These are phyloP conservation scores for Priceomyces melissophilus DNA, from an alignment of 805 yeast species.

Conservation along the genomic window DNA sequence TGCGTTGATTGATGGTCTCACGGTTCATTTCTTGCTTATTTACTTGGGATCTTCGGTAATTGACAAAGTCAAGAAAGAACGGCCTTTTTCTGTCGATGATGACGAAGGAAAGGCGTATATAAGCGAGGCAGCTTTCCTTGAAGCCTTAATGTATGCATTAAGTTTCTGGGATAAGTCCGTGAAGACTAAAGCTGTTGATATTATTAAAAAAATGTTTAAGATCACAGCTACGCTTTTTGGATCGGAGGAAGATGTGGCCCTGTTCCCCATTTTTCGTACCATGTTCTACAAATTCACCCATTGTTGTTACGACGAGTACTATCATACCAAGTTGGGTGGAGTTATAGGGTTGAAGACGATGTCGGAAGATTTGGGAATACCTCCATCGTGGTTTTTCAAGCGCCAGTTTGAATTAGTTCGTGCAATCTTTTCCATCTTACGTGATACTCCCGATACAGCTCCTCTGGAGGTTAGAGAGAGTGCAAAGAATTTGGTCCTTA, in stretches of 20 bases:
- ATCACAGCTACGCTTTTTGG: slow-evolving; percentile 70
- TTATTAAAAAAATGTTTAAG: slow-evolving; percentile 58
- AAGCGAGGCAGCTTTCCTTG: slow-evolving; percentile 65
- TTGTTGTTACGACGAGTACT: slow-evolving; percentile 85
- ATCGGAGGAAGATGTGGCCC: slow-evolving; percentile 55
- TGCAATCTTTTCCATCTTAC: slow-evolving; percentile 81
- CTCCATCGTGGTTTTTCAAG: slow-evolving; percentile 67
- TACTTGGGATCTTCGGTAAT: slow-evolving; percentile 72
- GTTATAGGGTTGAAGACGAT: slow-evolving; percentile 76
- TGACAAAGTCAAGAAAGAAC: slow-evolving; percentile 62
- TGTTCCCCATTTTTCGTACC: slow-evolving; percentile 71
- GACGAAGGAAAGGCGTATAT: slow-evolving; percentile 73
- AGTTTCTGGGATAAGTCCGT: slow-evolving; percentile 73
- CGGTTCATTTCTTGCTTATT: slow-evolving; percentile 75
- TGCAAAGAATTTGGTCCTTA: slow-evolving; percentile 66
- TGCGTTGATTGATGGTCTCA: slow-evolving; percentile 56
- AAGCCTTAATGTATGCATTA: slow-evolving; percentile 75
- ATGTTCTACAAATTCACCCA: slow-evolving; percentile 83
- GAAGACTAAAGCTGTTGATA: slow-evolving; percentile 64
- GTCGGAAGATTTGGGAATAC: slow-evolving; percentile 63
- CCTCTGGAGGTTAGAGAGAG: slow-evolving; percentile 73
- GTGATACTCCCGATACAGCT: slow-evolving; percentile 87
- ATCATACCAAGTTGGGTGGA: slow-evolving; percentile 85
- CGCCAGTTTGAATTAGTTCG: slow-evolving; percentile 83
- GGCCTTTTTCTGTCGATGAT: slow-evolving; percentile 71